Conservation (phyloP, 768 basidiomycete species). For the Hydnum rufescens region DNA sequence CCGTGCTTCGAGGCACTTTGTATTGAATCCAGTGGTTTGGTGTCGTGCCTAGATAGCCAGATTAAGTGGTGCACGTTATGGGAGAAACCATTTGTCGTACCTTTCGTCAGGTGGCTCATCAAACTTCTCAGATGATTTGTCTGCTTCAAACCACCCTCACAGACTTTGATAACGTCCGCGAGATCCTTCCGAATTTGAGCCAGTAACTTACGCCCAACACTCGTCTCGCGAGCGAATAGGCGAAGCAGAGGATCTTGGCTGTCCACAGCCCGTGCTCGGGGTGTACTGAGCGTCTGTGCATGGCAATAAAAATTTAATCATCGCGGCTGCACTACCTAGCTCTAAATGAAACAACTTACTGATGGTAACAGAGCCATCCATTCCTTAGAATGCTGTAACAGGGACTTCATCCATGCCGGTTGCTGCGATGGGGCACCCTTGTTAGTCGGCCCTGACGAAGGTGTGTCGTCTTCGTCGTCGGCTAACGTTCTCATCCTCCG, state of each 20-base stretch:
- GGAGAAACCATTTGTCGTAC: slow-evolving; percentile 22
- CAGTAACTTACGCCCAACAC: slow-evolving; percentile 62
- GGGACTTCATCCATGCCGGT: slow-evolving; percentile 86
- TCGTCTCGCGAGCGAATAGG: slow-evolving; percentile 74
- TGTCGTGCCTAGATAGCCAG: slow-evolving; percentile 44
- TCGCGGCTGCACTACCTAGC: not conserved
- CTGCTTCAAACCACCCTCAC: slow-evolving; percentile 75
- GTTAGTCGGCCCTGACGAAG: slow-evolving; percentile 25
- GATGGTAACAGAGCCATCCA: slow-evolving; percentile 64
- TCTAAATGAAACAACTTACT: slow-evolving; percentile 25
- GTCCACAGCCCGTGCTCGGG: slow-evolving; percentile 45
- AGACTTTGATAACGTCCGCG: slow-evolving; percentile 60
- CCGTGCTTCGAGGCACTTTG: slow-evolving; percentile 68
- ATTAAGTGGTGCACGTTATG: not conserved
- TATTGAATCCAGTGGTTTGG: slow-evolving; percentile 78
- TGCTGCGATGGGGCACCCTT: slow-evolving; percentile 46
- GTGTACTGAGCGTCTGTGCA: slow-evolving; percentile 37
- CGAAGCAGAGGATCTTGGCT: slow-evolving; percentile 73
- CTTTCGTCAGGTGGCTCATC: slow-evolving; percentile 80
- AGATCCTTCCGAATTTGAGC: slow-evolving; percentile 64
- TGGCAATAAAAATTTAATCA: not conserved
- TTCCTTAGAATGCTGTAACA: slow-evolving; percentile 63
- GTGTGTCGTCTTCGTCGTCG: slow-evolving; percentile 63
- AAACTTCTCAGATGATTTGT: slow-evolving; percentile 89
- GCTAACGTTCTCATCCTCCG: slow-evolving; percentile 81